Evolutionary conservation across 2,329 filamentous ascomycete genomes (phyloP).

Genomic region (Thelonectria rubi): DNA sequence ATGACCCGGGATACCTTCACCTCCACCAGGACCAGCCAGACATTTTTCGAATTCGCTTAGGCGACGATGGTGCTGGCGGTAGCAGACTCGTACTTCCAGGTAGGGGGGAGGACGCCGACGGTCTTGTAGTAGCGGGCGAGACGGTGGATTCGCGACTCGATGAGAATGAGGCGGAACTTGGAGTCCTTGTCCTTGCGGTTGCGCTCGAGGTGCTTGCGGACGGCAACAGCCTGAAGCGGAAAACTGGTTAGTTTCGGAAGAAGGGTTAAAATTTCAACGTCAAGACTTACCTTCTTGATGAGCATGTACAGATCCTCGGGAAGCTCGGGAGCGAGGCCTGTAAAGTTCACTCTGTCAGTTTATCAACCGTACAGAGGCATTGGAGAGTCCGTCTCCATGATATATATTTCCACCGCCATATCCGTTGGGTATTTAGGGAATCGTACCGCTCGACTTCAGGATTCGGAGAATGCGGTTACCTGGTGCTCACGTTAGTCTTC

Average conservation of each 20-base stretch:
- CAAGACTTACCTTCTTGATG: conserved; percentile 91
- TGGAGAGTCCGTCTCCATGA: conserved; percentile 40
- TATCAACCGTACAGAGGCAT: conserved; percentile 87
- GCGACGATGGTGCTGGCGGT: conserved; percentile 94
- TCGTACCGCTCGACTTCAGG: conserved; percentile 96
- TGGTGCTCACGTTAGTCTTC: conserved; percentile 56
- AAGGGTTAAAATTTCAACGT: too few relatives aligned
- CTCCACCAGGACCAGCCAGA: conserved; percentile 39
- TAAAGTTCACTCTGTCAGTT: conserved; percentile 90
- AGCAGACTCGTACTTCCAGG: conserved; percentile 99
- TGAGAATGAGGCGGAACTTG: conserved; percentile 99
- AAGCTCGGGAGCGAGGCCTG: conserved; percentile 98
- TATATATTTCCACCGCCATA: conserved; percentile 43
- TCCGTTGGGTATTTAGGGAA: conserved; percentile 48
- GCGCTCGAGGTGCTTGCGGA: conserved; percentile 99
- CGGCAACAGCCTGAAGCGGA: conserved; percentile 79
- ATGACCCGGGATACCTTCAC: conserved; percentile 51
- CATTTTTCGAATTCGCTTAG: conserved; percentile 62
- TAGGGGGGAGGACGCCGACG: conserved; percentile 83
- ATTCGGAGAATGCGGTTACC: conserved; percentile 99
- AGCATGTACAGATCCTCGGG: conserved; percentile 99
- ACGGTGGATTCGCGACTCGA: conserved; percentile 99
- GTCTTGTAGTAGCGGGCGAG: conserved; percentile 99
- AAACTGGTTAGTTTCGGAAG: conserved; percentile 10
- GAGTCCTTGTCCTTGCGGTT: conserved; percentile 99